Evolutionary conservation across 139 green algal genomes (phyloP), one percentile per base, ranked within the genome.

Genomic region (Desmodesmus armatus): DNA sequence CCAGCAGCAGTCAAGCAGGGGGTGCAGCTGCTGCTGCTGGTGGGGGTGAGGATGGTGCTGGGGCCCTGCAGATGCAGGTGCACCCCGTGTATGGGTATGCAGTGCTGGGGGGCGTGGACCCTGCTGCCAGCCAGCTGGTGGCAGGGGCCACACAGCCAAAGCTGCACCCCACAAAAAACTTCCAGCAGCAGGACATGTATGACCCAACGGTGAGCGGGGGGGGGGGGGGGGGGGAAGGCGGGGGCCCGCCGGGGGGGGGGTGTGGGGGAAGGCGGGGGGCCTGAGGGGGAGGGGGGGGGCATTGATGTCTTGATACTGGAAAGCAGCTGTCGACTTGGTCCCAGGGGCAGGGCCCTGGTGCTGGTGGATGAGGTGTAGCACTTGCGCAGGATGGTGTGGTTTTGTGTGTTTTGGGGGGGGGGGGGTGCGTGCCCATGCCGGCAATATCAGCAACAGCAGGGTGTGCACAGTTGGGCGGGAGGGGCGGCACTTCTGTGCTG

Each of bases 161-260:
- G 71, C 82, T 87, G 71, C 82, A 87, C 40, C 82, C 82, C 40
- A 79, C 33, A 2, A 41, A 72, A 3, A 40, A 82, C 41, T 87
- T 87, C 72, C 47, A 31, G 51, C 71, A 69, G 0, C 71, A 40
- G 9, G 82, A 87, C 21, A 49, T 81, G 41, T 87, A 87, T 25
- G 41, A 65, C 27, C 58, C 82, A 37, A 44, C 27, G 80, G 80
- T 85, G 49, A 47, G 76, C 3, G 11, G 25, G 35, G 58, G 3
- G 25, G n/a, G n/a, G n/a, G n/a, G n/a, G n/a, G n/a, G n/a, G n/a
- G 13, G 17, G 47, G 47, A 15, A 13, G 17, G 47, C 47, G 47
- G 47, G 47, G n/a, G n/a, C n/a, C n/a, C n/a, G n/a, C n/a, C n/a
- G n/a, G 53, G 60, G 60, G 13, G 9, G 31, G 60, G 27, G 47